These are phyloP conservation scores for Boletellus emodensis DNA, from an alignment of 768 basidiomycete genomes.

Conservation along the genomic window DNA sequence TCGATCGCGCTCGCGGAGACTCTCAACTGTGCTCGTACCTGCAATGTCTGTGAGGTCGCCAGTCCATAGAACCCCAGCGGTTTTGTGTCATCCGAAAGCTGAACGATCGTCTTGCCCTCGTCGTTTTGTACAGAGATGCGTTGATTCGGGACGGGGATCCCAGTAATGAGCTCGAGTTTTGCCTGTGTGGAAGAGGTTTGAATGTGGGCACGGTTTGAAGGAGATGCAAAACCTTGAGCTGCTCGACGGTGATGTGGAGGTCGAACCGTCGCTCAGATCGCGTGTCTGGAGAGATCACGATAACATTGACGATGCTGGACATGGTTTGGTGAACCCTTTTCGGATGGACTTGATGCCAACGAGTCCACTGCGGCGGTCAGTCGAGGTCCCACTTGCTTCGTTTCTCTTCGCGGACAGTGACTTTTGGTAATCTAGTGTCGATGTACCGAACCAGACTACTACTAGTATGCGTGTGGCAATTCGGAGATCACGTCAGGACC, in stretches of 20 bases:
- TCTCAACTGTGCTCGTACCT: constrained; percentile 44
- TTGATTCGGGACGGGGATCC: constrained; percentile 76
- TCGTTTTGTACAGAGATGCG: constrained; percentile 58
- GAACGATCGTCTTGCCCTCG: constrained; percentile 46
- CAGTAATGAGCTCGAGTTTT: constrained; percentile 90
- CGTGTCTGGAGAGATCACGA: constrained; percentile 83
- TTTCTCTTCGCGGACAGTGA: too few species aligned
- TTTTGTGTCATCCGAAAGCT: constrained; percentile 62
- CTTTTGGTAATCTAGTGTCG: too few species aligned
- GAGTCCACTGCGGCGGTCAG: too few species aligned
- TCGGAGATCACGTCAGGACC: too few species aligned
- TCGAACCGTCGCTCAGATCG: constrained; percentile 86
- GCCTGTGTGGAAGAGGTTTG: constrained; percentile 35
- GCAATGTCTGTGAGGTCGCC: constrained; percentile 73
- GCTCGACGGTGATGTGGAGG: constrained; percentile 63
- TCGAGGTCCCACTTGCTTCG: too few species aligned
- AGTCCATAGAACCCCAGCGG: constrained; percentile 74
- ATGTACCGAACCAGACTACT: too few species aligned
- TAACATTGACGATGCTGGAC: constrained; percentile 59
- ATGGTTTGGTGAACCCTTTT: constrained; percentile 18
- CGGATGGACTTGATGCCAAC: too few species aligned
- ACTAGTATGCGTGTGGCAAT: too few species aligned
- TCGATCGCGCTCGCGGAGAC: too few species aligned
- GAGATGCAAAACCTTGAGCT: constrained; percentile 67
- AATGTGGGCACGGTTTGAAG: not conserved